Percentiles rank a stretch among this genome's conserved stretches.
These are phyloP conservation scores for Pulveroboletus frians DNA, from an alignment of 768 basidiomycete genomes.

Conservation along the genomic window DNA sequence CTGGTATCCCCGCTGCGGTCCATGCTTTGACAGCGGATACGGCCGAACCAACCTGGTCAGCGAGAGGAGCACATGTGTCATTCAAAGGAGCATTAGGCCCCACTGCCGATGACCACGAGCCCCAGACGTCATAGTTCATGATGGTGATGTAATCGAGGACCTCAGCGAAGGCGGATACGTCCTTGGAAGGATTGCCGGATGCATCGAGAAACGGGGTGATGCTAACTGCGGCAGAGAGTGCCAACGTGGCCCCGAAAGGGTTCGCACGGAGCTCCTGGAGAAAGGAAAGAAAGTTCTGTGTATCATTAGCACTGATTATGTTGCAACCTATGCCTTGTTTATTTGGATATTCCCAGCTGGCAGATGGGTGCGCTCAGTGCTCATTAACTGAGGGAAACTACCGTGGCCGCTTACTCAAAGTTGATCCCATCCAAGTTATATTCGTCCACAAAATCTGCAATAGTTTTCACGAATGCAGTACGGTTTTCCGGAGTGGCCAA, in stretches of 20 bases:
- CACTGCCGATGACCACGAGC: constrained; percentile 45
- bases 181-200: constrained; percentile 52
- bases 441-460: constrained; percentile 41
- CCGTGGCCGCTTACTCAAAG: constrained; percentile 21
- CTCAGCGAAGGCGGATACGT: constrained; percentile 68
- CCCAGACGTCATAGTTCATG: constrained; percentile 66
- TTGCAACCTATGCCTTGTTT: constrained; percentile 68
- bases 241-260: constrained; percentile 47
- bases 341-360: constrained; percentile 85
- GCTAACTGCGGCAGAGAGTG: constrained; percentile 65
- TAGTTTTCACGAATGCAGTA: constrained; percentile 59
- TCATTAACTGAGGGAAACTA: neutral
- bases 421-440: constrained; percentile 56
- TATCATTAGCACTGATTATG: constrained; percentile 49
- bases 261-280: constrained; percentile 60
- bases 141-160: constrained; percentile 62
- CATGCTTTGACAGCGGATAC: constrained; percentile 66
- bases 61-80: constrained; percentile 62
- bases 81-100: constrained; percentile 82
- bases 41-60: constrained; percentile 67
- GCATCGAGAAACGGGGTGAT: constrained; percentile 60
- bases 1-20: constrained; percentile 72
- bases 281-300: constrained; percentile 72
- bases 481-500: constrained; percentile 54
- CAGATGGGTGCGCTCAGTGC: constrained; percentile 9